Percentiles rank a stretch among this genome's conserved stretches.
These are phyloP conservation scores for Diaporthe eres DNA, from an alignment of 2,329 filamentous ascomycete genomes.

Conservation along the genomic window DNA sequence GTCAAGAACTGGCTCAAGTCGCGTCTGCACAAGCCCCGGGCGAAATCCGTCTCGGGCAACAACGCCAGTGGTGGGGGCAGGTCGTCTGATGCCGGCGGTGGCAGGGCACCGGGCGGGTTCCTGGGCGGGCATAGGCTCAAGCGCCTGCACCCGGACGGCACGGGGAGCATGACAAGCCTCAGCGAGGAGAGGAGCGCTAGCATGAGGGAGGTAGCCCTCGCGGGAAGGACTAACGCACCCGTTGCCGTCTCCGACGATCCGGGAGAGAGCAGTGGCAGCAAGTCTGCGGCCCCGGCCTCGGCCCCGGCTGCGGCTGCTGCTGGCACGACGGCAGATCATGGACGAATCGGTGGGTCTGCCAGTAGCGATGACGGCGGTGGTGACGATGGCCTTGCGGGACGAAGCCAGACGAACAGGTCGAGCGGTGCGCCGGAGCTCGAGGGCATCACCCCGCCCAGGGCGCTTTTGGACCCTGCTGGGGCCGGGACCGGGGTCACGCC, in stretches of 20 bases:
- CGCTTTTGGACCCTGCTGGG: conserved; percentile 45
- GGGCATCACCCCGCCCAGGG: conserved; percentile 42
- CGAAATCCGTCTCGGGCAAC: conserved; percentile 46
- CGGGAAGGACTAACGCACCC: conserved; percentile 40
- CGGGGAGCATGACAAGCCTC: conserved; percentile 52
- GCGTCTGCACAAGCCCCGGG: conserved; percentile 53
- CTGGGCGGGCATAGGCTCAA: conserved; percentile 58
- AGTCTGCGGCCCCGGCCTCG: background rate
- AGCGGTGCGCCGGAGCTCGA: conserved; percentile 31
- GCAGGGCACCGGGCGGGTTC: conserved; percentile 49
- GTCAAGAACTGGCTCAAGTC: conserved; percentile 61
- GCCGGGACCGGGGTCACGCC: background rate
- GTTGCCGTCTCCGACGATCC: conserved; percentile 46
- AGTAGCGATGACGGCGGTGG: conserved; percentile 36
- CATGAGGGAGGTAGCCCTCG: conserved; percentile 53
- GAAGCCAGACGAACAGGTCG: background rate
- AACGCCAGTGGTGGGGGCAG: conserved; percentile 36
- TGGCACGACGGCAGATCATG: background rate
- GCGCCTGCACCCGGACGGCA: conserved; percentile 43
- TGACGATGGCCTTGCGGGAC: background rate
- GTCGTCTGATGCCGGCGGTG: conserved; percentile 4
- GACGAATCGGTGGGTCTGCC: conserved; percentile 8
- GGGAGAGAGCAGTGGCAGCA: conserved; percentile 38
- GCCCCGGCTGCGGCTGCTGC: background rate
- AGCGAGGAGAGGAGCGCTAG: conserved; percentile 44